Percentiles rank a stretch among this genome's conserved stretches.
phyloP scores from a whole-genome alignment of 805 yeast genomes.

The Lachancea sp. region DNA sequence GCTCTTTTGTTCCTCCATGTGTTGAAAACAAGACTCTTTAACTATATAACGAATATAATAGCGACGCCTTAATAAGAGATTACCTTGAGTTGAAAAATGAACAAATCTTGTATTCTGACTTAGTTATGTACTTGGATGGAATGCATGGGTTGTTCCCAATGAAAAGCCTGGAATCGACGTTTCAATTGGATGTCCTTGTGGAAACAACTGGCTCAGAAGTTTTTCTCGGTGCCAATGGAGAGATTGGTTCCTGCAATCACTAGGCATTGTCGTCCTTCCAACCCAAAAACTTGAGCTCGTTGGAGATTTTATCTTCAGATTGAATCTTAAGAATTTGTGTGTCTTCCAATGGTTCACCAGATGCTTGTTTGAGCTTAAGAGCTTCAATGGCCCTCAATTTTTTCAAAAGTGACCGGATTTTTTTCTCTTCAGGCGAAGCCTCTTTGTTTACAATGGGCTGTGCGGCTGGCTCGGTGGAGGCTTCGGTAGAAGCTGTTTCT shows the following conservation, averaged over 20 bases:
- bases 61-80: no score
- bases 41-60: no score
- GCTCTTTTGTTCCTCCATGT: no score
- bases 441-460: constrained; percentile 16
- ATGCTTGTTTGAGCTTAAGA: constrained; percentile 75
- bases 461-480: background rate
- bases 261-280: constrained; percentile 41
- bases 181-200: no score
- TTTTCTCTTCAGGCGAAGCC: constrained; percentile 77
- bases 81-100: background rate
- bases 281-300: constrained; percentile 70
- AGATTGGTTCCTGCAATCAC: background rate
- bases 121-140: background rate
- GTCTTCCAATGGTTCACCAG: constrained; percentile 81
- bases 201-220: no score
- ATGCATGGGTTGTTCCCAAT: background rate
- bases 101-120: background rate
- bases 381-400: constrained; percentile 93
- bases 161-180: background rate
- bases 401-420: constrained; percentile 82
- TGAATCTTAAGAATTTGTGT: constrained; percentile 87
- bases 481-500: constrained; percentile 6
- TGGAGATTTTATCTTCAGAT: constrained; percentile 75
- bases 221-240: background rate
- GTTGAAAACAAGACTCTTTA: no score